These are phyloP conservation scores for Picochlorum sp. DNA, from an alignment of 139 green algal genomes.

Conservation along the genomic window DNA sequence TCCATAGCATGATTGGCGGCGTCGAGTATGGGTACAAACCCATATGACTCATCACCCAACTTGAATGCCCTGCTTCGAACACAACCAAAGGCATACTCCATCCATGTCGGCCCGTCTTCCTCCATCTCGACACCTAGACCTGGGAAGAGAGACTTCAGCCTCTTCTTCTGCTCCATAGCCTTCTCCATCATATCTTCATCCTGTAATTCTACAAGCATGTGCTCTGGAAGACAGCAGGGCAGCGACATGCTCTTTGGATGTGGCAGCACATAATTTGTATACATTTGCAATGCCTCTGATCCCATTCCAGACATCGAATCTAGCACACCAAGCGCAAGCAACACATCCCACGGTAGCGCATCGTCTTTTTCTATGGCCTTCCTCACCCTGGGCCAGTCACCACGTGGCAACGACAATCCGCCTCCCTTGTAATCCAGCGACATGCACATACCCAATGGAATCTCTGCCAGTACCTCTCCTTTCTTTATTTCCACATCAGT, in stretches of 20 bases:
- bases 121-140: constrained; percentile 21
- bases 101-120: constrained; percentile 28
- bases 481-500: constrained; percentile 1
- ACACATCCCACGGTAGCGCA: constrained; percentile 49
- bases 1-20: constrained; percentile 41
- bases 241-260: constrained; percentile 35
- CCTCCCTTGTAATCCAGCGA: constrained; percentile 33
- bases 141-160: constrained; percentile 36
- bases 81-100: constrained; percentile 50
- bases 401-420: constrained; percentile 27
- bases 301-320: constrained; percentile 42
- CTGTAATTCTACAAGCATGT: constrained; percentile 44
- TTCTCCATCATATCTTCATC: constrained; percentile 34
- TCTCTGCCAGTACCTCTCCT: constrained; percentile 22
- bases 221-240: constrained; percentile 40
- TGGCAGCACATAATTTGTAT: constrained; percentile 43
- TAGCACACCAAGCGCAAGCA: constrained; percentile 51
- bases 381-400: constrained; percentile 13
- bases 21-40: constrained; percentile 54
- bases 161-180: constrained; percentile 38
- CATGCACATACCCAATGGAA: constrained; percentile 34
- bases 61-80: constrained; percentile 43
- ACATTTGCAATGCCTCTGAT: constrained; percentile 29
- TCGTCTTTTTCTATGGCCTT: constrained; percentile 22
- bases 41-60: constrained; percentile 29